These are phyloP conservation scores for Physcia stellaris DNA, from an alignment of 495 filamentous ascomycete genomes.

Conservation along the genomic window DNA sequence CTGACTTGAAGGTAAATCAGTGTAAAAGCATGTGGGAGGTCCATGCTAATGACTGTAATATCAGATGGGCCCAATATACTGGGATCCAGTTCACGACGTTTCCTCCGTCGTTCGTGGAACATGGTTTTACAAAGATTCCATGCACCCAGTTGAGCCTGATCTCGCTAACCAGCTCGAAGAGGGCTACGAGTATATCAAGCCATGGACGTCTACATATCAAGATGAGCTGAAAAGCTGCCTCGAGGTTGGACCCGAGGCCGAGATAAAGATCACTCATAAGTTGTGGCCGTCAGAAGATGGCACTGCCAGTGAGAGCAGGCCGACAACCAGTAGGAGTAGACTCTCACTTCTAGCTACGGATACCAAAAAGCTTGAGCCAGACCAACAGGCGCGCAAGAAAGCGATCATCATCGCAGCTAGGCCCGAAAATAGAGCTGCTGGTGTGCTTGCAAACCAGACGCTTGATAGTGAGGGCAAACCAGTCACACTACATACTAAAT, in stretches of 20 bases:
- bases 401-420: conserved; percentile 11
- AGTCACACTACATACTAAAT: conserved; percentile 40
- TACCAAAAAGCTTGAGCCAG: conserved; percentile 5
- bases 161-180: conserved; percentile 85
- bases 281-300: conserved; percentile 53
- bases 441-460: conserved; percentile 16
- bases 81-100: conserved; percentile 89
- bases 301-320: conserved; percentile 22
- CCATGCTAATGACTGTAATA: conserved; percentile 31
- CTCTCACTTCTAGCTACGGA: conserved; percentile 7
- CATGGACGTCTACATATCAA: conserved; percentile 86
- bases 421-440: conserved; percentile 31
- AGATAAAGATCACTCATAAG: conserved; percentile 73
- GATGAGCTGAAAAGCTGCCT: conserved; percentile 86
- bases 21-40: background rate
- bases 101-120: conserved; percentile 72
- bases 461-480: conserved; percentile 15
- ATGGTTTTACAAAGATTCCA: conserved; percentile 94
- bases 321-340: conserved; percentile 16
- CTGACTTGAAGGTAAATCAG: conserved; percentile 30
- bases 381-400: conserved; percentile 6
- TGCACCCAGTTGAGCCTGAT: conserved; percentile 76
- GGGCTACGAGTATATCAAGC: conserved; percentile 72
- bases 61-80: conserved; percentile 94
- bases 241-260: conserved; percentile 78